Conservation (phyloP, 1,284 basidiomycete species). For the Irpex sp. region DNA sequence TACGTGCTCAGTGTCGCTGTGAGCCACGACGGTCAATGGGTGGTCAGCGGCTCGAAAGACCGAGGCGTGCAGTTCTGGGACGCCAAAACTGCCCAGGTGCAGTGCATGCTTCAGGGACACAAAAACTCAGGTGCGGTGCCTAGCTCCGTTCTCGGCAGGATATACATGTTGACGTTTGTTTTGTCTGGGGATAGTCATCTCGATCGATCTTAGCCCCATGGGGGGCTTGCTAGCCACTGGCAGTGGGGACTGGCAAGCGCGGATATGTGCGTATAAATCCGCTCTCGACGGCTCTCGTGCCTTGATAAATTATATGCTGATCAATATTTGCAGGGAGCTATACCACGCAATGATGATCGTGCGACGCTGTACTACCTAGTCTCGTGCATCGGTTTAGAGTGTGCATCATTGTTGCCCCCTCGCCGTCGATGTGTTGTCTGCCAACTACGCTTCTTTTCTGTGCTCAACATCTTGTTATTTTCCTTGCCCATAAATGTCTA, state of each 20-base stretch:
- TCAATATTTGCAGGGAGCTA: conserved; percentile 22
- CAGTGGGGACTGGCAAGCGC: conserved; percentile 79
- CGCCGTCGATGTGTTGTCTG: background rate
- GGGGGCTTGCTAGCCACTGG: conserved; percentile 77
- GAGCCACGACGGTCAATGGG: conserved; percentile 71
- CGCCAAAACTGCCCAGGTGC: conserved; percentile 59
- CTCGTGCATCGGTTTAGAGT: background rate
- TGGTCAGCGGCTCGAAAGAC: conserved; percentile 78
- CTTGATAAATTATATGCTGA: background rate
- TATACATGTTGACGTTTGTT: background rate
- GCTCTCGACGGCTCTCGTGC: background rate
- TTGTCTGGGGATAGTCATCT: conserved; percentile 57
- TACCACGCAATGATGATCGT: conserved; percentile 10
- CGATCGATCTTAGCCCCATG: conserved; percentile 75
- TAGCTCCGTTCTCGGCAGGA: background rate
- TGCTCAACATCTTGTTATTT: background rate
- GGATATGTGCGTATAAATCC: conserved; percentile 58
- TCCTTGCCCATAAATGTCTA: background rate
- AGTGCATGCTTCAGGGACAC: conserved; percentile 81
- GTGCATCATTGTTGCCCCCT: too few relatives aligned
- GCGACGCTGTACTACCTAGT: background rate
- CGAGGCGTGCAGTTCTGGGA: conserved; percentile 80
- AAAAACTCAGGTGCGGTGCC: conserved; percentile 71
- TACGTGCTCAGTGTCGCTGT: conserved; percentile 64
- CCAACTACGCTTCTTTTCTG: background rate